Evolutionary conservation across 345 rosid genomes (phyloP), one percentile per base, ranked within the genome.

Genomic region (Populus simonii): DNA sequence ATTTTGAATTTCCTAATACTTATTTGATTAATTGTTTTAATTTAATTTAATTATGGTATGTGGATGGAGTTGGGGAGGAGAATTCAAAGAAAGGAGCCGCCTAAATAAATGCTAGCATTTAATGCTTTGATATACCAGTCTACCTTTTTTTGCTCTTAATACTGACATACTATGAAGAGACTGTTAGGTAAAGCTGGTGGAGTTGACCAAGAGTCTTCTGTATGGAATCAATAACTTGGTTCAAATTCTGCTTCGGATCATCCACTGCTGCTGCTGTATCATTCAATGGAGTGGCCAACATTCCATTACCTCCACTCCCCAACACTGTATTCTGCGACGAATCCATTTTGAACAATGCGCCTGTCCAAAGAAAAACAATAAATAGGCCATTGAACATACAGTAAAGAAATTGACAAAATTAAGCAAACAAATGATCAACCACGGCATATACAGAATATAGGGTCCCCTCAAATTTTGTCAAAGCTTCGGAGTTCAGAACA

Each of bases 171-270:
- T n/a, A 92, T 74, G 96, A 90, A 71, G 96, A 89, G 69, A 92
- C 91, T 20, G 95, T 89, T 66, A 94, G 89, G 86, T 88, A 85
- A 76, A 94, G 88, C 88, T 90, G 97, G 71, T 94, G 98, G 71
- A 94, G 87, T 76, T 90, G 93, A 27, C 93, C 97, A 31, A 92
- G 81, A 22, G 85, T 94, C 80, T 90, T 92, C 87, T 91, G 90
- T 33, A 91, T 90, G 22, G 98, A 94, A 81, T 85, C 91, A 27
- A 91, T 86, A 66, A 94, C 98, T 76, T 90, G 89, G 80, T 80
- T 91, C 75, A 92, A 84, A 78, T 89, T 91, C 86, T 90, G 89
- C 88, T 93, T 95, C 12, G 96, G 85, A 75, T 91, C 96, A 76
- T 83, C 82, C 22, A 27, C 67, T 23, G 76, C 79, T 74, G 76